Percentiles rank a stretch among this genome's conserved stretches.
phyloP scores from a whole-genome alignment of 2,329 filamentous ascomycete genomes.

The Pseudogymnoascus sp. region DNA sequence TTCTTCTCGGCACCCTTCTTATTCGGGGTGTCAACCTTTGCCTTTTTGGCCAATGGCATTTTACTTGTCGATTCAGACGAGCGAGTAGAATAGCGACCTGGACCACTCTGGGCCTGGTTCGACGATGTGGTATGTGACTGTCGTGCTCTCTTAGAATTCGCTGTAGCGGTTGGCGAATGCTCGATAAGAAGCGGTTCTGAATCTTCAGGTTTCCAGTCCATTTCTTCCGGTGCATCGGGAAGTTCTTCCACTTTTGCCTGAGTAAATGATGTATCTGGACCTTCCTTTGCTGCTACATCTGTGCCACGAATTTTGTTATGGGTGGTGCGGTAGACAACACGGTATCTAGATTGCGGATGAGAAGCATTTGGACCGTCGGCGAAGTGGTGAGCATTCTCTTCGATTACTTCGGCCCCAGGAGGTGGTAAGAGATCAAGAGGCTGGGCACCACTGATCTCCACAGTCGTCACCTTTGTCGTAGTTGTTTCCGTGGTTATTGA shows the following conservation, averaged over 20 bases:
- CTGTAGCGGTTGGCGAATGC: slow-evolving; percentile 10
- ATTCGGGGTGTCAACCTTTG: slow-evolving; percentile 24
- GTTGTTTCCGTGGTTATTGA: slow-evolving; percentile 53
- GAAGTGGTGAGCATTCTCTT: slow-evolving; percentile 34
- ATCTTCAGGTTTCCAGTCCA: slow-evolving; percentile 3
- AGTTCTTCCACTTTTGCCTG: slow-evolving; percentile 3
- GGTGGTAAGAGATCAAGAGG: slow-evolving; percentile 46
- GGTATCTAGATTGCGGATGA: slow-evolving; percentile 18
- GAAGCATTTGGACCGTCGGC: slow-evolving; percentile 17
- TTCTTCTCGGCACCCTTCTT: slow-evolving; percentile 37
- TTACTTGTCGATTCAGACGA: slow-evolving; percentile 23
- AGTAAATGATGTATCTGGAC: slow-evolving; percentile 16
- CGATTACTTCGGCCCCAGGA: slow-evolving; percentile 52
- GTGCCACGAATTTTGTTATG: slow-evolving; percentile 43
- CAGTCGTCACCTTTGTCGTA: slow-evolving; percentile 57
- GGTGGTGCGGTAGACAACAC: slow-evolving; percentile 51
- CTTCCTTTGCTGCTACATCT: slow-evolving; percentile 29
- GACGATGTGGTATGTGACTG: slow-evolving; percentile 12
- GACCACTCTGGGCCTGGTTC: slow-evolving; percentile 12
- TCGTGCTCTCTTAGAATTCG: slow-evolving; percentile 28
- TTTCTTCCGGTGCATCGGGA: background rate
- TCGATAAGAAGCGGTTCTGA: background rate
- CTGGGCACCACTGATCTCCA: slow-evolving; percentile 50
- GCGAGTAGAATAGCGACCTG: slow-evolving; percentile 18
- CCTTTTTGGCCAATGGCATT: slow-evolving; percentile 27